These are phyloP conservation scores for Pseudisothecium myosuroides DNA, from an alignment of 225 moss, liverwort and hornwort genomes.

Conservation along the genomic window DNA sequence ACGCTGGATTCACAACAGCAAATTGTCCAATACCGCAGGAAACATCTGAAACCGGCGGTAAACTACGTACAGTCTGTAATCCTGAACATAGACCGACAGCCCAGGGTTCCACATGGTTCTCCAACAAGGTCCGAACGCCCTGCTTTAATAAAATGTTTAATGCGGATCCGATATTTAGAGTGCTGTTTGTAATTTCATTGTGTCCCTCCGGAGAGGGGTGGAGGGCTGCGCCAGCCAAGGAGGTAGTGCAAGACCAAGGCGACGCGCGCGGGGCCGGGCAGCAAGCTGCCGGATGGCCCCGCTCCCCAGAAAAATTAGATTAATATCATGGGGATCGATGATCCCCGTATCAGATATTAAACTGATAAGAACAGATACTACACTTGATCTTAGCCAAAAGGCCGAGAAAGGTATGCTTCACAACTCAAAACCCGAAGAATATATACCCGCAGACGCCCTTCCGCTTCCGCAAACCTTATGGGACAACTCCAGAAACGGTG, in stretches of 20 bases:
- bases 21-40: no score
- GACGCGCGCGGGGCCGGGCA: neutral
- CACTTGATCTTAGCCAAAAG: slow-evolving; percentile 83
- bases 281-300: neutral
- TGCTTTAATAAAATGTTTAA: no score
- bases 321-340: neutral
- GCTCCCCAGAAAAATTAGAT: neutral
- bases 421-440: accelerated
- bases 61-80: no score
- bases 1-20: no score
- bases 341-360: neutral
- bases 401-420: slow-evolving; percentile 46
- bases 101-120: no score
- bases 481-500: neutral
- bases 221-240: neutral
- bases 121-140: no score
- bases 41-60: no score
- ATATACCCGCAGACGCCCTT: neutral
- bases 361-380: slow-evolving; percentile 43
- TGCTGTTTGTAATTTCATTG: no score
- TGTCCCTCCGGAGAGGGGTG: neutral
- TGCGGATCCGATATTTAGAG: no score
- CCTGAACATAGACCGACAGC: no score
- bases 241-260: neutral
- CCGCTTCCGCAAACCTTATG: neutral